Evolutionary conservation across 164 flowering plant species (phyloP), one percentile per base, ranked within the genome.

Genomic region (Taxillus chinensis): DNA sequence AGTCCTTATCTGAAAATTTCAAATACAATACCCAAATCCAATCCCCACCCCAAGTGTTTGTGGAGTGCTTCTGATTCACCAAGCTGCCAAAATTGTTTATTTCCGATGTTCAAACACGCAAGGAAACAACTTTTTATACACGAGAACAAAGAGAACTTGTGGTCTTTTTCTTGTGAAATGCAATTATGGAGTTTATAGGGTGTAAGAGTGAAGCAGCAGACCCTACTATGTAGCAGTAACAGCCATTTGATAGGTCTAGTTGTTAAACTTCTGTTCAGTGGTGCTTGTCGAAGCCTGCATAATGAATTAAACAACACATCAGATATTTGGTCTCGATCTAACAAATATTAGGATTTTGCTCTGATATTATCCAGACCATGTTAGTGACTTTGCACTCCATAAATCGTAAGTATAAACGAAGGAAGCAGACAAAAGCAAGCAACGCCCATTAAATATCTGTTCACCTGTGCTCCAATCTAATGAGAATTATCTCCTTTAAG

Each of bases 241-340:
- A 5, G 9, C 1, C 57, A 55, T 66, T 27, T 38, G 10, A 41
- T 42, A 41, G 8, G 57, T 67, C 78, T 65, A 84, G 74, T 37
- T 75, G 74, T 38, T 79, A 75, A 81, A 84, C 78, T 88, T 88
- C 76, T 83, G 90, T 46, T 86, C 96, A 37, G 73, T 17, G 10
- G 74, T 69, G 77, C 88, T 84, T 58, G 90, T 76, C 50, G 89
- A 76, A 52, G 80, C 95, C 95, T 88, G 87, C 74, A 68, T 39
- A 1, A 64, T 69, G 45, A 62, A 68, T 51, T 16, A 27, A 38
- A 65, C 9, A 64, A 46, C 37, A 51, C 48, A 52, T 45, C 16
- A 55, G 14, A 64, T 46, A 6, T 42, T 17, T 27, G 6, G 3
- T 48, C 51, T 48, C 13, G 7, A 11, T 11, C 51, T 48, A 48